Percentiles rank a stretch among this genome's conserved stretches.
These are phyloP conservation scores for Neoscytalidium dimidiatum DNA, from an alignment of 2,329 filamentous ascomycete genomes.

Conservation along the genomic window DNA sequence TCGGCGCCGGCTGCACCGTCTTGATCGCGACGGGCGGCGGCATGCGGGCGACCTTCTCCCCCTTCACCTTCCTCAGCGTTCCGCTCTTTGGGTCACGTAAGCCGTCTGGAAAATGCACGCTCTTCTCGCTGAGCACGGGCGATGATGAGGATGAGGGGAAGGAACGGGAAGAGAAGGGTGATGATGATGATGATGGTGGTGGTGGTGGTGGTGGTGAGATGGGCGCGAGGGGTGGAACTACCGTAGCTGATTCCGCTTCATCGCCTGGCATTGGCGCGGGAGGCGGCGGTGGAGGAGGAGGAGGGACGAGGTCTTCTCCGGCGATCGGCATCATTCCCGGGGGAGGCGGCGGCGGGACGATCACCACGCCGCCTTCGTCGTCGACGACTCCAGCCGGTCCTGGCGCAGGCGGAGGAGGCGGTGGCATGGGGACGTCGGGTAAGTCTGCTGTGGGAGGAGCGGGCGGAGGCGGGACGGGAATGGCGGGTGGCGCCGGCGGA, in stretches of 20 bases:
- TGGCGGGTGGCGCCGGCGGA: background rate
- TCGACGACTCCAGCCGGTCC: background rate
- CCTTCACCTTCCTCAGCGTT: background rate
- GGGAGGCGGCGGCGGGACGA: background rate
- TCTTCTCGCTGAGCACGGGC: slow-evolving; percentile 16
- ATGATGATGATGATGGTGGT: no score
- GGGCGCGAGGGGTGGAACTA: background rate
- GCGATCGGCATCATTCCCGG: background rate
- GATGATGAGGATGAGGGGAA: background rate
- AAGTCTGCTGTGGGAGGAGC: background rate
- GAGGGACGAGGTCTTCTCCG: background rate
- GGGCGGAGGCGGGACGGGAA: background rate
- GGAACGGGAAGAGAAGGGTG: no score
- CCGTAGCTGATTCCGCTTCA: background rate
- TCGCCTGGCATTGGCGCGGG: background rate
- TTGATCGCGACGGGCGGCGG: background rate
- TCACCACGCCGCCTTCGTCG: background rate
- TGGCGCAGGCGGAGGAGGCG: background rate
- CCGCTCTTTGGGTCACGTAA: slow-evolving; percentile 8
- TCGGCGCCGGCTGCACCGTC: background rate
- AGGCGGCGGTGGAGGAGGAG: background rate
- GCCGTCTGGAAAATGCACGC: slow-evolving; percentile 18
- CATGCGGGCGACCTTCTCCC: background rate
- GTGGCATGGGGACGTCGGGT: background rate
- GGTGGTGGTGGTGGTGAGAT: no score